Conservation (phyloP, 2,329 filamentous ascomycete species). For the Pyrenophora graminea region DNA sequence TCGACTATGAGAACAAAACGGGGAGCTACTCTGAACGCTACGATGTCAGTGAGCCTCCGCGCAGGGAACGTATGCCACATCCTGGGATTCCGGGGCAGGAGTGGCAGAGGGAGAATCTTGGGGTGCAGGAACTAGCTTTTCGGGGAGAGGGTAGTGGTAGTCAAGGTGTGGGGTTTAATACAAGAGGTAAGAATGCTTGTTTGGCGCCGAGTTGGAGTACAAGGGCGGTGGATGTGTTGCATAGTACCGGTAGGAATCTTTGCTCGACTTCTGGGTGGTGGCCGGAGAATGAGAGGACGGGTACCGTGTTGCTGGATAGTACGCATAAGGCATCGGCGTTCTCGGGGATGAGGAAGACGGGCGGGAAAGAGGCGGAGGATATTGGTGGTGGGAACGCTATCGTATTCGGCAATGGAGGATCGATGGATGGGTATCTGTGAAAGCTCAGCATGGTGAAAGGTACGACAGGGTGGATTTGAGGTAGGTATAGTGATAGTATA, state of each 20-base stretch:
- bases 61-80: background rate
- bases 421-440: too few species aligned
- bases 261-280: constrained; percentile 31
- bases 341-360: background rate
- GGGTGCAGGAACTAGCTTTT: constrained; percentile 5
- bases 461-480: too few species aligned
- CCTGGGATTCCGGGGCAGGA: background rate
- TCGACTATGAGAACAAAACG: constrained; percentile 29
- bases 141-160: background rate
- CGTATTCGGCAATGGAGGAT: too few species aligned
- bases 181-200: background rate
- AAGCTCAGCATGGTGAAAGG: too few species aligned
- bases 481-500: too few species aligned
- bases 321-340: constrained; percentile 15
- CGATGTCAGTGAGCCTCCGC: constrained; percentile 12
- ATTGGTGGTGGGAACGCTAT: too few species aligned
- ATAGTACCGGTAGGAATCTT: constrained; percentile 25
- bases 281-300: constrained; percentile 9
- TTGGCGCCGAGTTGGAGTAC: constrained; percentile 4
- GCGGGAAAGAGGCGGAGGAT: too few species aligned
- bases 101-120: constrained; percentile 10
- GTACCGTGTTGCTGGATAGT: constrained; percentile 7
- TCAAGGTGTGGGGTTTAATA: background rate
- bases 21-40: constrained; percentile 13
- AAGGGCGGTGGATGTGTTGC: constrained; percentile 19